Evolutionary conservation across 805 yeast species (phyloP), one percentile per base, ranked within the genome.

Genomic region (Pichia scutulata): DNA sequence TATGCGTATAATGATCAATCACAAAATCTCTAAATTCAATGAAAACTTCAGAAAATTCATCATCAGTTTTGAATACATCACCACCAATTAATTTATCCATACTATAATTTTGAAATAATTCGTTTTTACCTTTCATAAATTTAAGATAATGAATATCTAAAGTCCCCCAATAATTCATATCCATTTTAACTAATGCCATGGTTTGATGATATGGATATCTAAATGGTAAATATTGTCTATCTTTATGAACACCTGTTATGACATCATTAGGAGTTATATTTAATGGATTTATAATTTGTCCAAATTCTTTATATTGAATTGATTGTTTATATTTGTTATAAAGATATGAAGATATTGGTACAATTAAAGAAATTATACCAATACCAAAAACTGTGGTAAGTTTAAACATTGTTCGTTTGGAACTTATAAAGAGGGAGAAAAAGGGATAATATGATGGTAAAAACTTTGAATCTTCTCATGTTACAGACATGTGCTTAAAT

Each of bases 151-250:
- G 66, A 52, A 67, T 67, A 57, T 74, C 75, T 68, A 76, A 69
- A 47, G 75, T 77, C 52, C 74, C 66, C 80, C 79, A 75, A 60
- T 72, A 74, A 59, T 76, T 75, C 49, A 76, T 69, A 53, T 75
- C 79, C 43, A 75, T 59, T 47, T 70, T 72, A 58, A 70, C 73
- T 13, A 75, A 67, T 1, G 78, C 70, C 80, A 76, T 76, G 7
- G 80, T 76, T 57, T 76, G 80, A 53, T 74, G 76, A 54, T 75
- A 72, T 3, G 80, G 80, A 74, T 75, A 75, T 53, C 80, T 64
- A 54, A 76, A 74, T 2, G 79, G 80, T 64, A 78, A 68, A 74
- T 78, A 76, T 1, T 77, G 78, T 51, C 78, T 63, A 54, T 74
- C 78, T 8, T 40, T 23, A 41, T 57, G 58, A 8, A 16, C 14